Conservation (phyloP, 306 rosid species). For the Echinosophora koreensis region DNA sequence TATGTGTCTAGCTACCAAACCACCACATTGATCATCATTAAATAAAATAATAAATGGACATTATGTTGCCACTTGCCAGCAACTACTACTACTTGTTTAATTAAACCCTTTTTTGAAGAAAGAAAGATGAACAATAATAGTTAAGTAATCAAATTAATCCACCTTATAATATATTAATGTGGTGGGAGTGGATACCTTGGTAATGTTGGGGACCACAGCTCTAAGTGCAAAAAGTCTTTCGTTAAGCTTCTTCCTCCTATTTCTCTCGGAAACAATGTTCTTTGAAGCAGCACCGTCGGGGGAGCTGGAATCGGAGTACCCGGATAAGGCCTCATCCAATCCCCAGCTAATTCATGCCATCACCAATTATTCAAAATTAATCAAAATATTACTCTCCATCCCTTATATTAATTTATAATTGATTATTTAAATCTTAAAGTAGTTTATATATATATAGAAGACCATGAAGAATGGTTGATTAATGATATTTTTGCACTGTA, state of each 20-base stretch:
- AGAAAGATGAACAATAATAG: neutral
- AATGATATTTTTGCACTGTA: neutral
- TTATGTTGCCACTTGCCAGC: neutral
- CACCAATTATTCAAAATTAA: neutral
- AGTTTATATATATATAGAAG: neutral
- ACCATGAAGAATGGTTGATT: neutral
- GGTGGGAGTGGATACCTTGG: conserved; percentile 60
- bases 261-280: conserved; percentile 83
- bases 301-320: conserved; percentile 80
- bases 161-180: no score
- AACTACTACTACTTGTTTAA: neutral
- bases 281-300: conserved; percentile 83
- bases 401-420: no score
- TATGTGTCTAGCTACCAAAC: no score
- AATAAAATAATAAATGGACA: neutral
- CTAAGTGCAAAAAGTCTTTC: conserved; percentile 82
- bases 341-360: conserved; percentile 64
- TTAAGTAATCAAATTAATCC: no score
- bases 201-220: conserved; percentile 86
- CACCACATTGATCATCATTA: neutral
- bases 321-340: conserved; percentile 67
- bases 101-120: neutral
- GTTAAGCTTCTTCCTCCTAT: conserved; percentile 83
- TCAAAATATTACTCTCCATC: no score
- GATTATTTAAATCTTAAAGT: no score